phyloP scores from a whole-genome alignment of 176 grass and related monocot genomes.

The Echinochloa phyllopogon region DNA sequence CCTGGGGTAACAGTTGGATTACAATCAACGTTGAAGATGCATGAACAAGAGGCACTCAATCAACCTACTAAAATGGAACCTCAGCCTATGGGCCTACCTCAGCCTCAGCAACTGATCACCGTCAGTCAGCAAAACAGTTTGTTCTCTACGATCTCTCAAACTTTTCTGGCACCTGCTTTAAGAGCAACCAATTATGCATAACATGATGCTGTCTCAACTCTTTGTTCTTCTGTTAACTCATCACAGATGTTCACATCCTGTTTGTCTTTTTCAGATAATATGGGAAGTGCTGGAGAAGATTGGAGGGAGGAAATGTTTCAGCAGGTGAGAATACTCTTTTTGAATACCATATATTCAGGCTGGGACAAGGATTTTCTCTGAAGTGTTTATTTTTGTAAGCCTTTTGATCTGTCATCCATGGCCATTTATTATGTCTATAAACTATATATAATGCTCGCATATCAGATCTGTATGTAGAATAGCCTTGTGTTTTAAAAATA shows the following conservation, averaged over 20 bases:
- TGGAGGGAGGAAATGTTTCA: conserved; percentile 31
- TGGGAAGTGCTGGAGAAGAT: conserved; percentile 11
- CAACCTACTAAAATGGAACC: neutral
- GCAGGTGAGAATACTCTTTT: neutral
- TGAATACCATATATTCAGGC: neutral
- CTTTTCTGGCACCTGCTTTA: neutral
- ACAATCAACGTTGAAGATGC: neutral
- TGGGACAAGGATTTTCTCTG: neutral
- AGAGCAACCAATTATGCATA: neutral
- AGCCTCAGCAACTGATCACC: neutral
- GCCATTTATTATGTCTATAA: neutral
- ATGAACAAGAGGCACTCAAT: neutral
- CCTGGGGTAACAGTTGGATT: neutral
- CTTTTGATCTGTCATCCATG: neutral
- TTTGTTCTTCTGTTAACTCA: neutral
- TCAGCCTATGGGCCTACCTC: neutral
- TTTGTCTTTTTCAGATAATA: conserved; percentile 6
- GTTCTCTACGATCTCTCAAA: neutral
- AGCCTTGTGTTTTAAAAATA: neutral
- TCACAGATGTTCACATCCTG: neutral
- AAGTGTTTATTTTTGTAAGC: neutral
- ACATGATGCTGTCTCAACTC: neutral
- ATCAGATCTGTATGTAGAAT: neutral
- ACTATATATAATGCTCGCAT: neutral
- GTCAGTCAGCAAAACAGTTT: neutral